Evolutionary conservation across 2,329 filamentous ascomycete genomes (phyloP), one percentile per base, ranked within the genome.

Genomic region (Dactylellina parvicollis): DNA sequence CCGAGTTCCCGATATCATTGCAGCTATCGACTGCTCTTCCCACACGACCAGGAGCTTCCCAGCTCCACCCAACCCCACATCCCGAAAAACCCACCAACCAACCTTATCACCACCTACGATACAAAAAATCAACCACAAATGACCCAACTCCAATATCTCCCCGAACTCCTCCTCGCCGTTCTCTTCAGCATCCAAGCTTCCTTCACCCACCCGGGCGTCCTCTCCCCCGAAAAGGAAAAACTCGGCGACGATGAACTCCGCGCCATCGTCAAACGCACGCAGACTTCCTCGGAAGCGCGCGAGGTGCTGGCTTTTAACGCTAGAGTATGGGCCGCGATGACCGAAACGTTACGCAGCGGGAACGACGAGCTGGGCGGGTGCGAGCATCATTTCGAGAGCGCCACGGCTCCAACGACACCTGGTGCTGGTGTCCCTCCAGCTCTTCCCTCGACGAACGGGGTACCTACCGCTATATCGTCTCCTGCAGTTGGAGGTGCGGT

Each of bases 131-230:
- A 38, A 7, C 12, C 16, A 26, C 24, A 8, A 59, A 74, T 74
- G 70, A 74, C 70, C 18, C 70, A 74, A 62, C 69, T 73, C 12
- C 69, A 73, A 60, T 74, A 56, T 49, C 56, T 78, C 28, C 76
- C 76, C 46, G 77, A 78, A 12, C 74, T 78, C 57, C 75, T 78
- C 69, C 57, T 78, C 8, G 71, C 76, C 54, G 71, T 78, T 32
- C 69, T 78, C 54, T 78, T 76, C 69, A 75, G 77, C 38, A 77
- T 75, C 36, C 75, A 78, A 64, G 77, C 77, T n/a, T 78, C 75
- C 22, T 79, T 78, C 62, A 78, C 76, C 16, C 76, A 78, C 47
- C 77, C 76, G 0, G 76, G 76, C 32, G 70, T 78, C 8, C 75
- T 78, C 10, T 67, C 77, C 14, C 74, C 77, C 20, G 73, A 75